Conservation (phyloP, 345 rosid species). For the Carallia pectinifolia region DNA sequence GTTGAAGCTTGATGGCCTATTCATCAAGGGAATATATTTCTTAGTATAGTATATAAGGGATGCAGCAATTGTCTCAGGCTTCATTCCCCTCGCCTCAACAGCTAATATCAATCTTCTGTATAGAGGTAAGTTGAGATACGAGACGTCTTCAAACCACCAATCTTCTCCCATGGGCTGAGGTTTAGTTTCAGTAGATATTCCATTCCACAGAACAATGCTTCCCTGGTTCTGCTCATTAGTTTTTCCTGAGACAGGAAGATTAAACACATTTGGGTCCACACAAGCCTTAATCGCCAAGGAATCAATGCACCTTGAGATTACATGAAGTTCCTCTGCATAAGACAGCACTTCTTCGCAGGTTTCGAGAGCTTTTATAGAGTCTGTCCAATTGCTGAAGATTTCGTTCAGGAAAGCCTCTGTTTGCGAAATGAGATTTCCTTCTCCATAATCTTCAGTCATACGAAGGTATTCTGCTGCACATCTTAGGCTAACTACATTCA, state of each 20-base stretch:
- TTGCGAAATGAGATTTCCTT: conserved; percentile 63
- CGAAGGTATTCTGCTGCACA: conserved; percentile 88
- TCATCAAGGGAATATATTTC: conserved; percentile 63
- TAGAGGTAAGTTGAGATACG: conserved; percentile 45
- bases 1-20: conserved; percentile 43
- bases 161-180: conserved; percentile 37
- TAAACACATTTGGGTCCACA: conserved; percentile 50
- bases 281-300: conserved; percentile 79
- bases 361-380: conserved; percentile 66
- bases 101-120: conserved; percentile 67
- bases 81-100: conserved; percentile 55
- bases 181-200: conserved; percentile 44
- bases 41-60: conserved; percentile 61
- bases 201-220: conserved; percentile 60
- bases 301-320: conserved; percentile 68
- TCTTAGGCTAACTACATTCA: conserved; percentile 59
- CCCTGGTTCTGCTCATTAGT: conserved; percentile 28
- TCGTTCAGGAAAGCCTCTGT: conserved; percentile 67
- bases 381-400: conserved; percentile 60
- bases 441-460: conserved; percentile 76
- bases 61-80: conserved; percentile 55
- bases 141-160: conserved; percentile 91
- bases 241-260: conserved; percentile 48
- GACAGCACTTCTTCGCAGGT: conserved; percentile 63
- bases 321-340: conserved; percentile 67